Evolutionary conservation across 1,284 basidiomycete species (phyloP).

Genomic region (Ustilago bromivora): DNA sequence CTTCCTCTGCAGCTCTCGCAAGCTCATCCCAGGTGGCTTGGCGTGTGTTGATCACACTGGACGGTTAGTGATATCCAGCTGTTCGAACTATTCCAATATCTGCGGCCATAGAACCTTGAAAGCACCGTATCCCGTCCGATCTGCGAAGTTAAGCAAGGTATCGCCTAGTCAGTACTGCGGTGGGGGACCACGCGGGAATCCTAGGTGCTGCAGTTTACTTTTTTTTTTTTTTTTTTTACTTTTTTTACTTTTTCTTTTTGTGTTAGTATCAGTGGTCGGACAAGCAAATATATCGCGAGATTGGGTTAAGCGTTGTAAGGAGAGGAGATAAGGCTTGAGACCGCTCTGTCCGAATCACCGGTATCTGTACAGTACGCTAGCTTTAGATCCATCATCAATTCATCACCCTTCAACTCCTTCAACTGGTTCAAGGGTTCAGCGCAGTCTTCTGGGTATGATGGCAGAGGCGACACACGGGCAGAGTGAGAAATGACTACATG

Average conservation of each 20-base stretch:
- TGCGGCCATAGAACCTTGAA: slow-evolving; percentile 83
- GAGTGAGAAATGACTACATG: slow-evolving; percentile 2
- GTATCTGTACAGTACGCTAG: too few relatives aligned
- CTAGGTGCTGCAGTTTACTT: slow-evolving; percentile 80
- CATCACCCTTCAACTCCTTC: too few relatives aligned
- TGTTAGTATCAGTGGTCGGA: too few relatives aligned
- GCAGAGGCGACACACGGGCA: neutral
- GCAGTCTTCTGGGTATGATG: neutral
- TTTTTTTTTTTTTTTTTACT: slow-evolving; percentile 11
- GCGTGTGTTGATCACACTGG: too few relatives aligned
- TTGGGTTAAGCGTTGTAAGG: too few relatives aligned
- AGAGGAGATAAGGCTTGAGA: too few relatives aligned
- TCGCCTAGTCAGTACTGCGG: slow-evolving; percentile 84
- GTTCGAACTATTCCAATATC: slow-evolving; percentile 69
- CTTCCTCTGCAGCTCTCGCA: too few relatives aligned
- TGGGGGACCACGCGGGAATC: slow-evolving; percentile 86
- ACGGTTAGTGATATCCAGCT: too few relatives aligned
- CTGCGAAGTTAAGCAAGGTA: slow-evolving; percentile 83
- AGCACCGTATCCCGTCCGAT: slow-evolving; percentile 84
- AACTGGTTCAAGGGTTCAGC: neutral
- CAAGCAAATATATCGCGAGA: too few relatives aligned
- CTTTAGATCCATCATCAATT: too few relatives aligned
- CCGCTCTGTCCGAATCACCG: too few relatives aligned
- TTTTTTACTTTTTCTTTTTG: slow-evolving; percentile 6
- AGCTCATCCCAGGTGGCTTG: too few relatives aligned